These are phyloP conservation scores for Boletus insuetus DNA, from an alignment of 768 basidiomycete genomes.

Conservation along the genomic window DNA sequence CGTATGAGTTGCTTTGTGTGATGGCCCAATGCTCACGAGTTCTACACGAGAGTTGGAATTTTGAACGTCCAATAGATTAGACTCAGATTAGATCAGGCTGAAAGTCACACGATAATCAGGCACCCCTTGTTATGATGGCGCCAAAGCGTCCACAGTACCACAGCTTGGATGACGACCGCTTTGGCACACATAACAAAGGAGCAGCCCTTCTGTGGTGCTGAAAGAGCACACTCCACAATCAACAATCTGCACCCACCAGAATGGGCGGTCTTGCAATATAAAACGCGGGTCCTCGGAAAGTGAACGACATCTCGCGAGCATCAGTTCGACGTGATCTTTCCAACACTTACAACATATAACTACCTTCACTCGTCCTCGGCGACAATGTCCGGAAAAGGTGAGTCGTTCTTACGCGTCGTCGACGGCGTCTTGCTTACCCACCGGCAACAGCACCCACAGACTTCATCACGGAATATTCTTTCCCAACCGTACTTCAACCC, in stretches of 20 bases:
- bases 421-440: neutral
- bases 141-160: neutral
- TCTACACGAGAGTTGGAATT: no score
- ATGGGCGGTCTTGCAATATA: conserved; percentile 2
- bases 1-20: no score
- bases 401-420: neutral
- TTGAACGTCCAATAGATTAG: no score
- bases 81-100: neutral
- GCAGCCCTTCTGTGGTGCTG: neutral
- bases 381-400: conserved; percentile 2
- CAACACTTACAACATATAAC: neutral
- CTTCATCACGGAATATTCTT: neutral
- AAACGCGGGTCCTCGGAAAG: neutral
- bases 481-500: conserved; percentile 13
- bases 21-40: no score
- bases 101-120: neutral
- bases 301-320: neutral
- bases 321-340: neutral
- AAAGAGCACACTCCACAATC: neutral
- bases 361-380: neutral
- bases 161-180: neutral
- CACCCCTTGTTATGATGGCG: neutral
- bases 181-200: conserved; percentile 4
- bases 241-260: neutral
- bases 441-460: neutral